Conservation (phyloP, 2,329 filamentous ascomycete species). For the Fusarium sp. region DNA sequence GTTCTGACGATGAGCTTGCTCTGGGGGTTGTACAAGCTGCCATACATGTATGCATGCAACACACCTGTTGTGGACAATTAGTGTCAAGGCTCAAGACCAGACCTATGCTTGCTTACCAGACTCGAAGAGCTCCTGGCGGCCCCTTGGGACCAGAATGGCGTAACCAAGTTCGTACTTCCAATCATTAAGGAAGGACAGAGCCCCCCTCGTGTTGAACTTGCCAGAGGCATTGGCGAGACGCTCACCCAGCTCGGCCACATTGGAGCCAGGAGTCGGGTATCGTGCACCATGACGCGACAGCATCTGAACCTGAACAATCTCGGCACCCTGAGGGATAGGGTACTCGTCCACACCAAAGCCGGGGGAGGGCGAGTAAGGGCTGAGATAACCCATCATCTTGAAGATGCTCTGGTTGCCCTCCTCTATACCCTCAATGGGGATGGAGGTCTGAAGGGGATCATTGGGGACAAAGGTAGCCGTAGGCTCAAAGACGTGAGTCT, state of each 20-base stretch:
- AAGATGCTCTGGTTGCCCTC: conserved; percentile 74
- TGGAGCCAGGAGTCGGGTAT: conserved; percentile 74
- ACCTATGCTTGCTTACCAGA: conserved; percentile 55
- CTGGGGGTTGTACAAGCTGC: conserved; percentile 76
- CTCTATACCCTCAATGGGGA: conserved; percentile 72
- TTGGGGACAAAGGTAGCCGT: conserved; percentile 75
- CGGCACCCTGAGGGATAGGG: conserved; percentile 72
- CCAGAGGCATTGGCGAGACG: conserved; percentile 67
- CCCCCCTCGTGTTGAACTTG: conserved; percentile 67
- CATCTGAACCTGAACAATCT: conserved; percentile 79
- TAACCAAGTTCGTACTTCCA: conserved; percentile 78
- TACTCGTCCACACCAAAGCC: conserved; percentile 83
- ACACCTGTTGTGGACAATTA: conserved; percentile 59
- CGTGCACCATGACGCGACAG: conserved; percentile 79
- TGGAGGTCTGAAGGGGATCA: conserved; percentile 76
- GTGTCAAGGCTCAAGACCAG: neutral
- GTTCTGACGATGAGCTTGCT: conserved; percentile 80
- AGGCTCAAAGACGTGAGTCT: conserved; percentile 76
- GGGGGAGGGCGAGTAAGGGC: conserved; percentile 77
- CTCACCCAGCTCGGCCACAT: conserved; percentile 66
- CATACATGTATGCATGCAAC: conserved; percentile 79
- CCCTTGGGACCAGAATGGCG: conserved; percentile 79
- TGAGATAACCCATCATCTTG: conserved; percentile 73
- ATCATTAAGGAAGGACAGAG: conserved; percentile 73
- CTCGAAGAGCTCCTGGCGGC: conserved; percentile 79